Evolutionary conservation across 2,329 filamentous ascomycete genomes (phyloP).

Genomic region (Monosporascus sp.): DNA sequence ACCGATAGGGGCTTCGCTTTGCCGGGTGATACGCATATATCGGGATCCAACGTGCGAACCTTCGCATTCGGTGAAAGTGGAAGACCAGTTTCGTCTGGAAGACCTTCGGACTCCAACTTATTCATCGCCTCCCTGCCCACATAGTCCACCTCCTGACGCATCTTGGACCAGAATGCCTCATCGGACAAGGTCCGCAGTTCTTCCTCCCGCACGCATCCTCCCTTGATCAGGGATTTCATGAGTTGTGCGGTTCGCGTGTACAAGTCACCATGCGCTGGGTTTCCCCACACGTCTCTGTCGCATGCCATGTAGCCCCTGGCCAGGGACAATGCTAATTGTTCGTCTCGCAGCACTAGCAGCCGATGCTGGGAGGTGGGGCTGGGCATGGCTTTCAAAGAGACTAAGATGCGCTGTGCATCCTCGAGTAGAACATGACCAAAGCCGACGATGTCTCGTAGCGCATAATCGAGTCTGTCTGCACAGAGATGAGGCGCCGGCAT

Average conservation of each 20-base stretch:
- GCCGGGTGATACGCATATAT: constrained; percentile 14
- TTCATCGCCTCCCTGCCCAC: constrained; percentile 14
- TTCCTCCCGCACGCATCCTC: constrained; percentile 21
- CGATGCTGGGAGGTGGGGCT: constrained; percentile 16
- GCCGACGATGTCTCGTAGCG: constrained; percentile 28
- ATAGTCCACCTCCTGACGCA: constrained; percentile 16
- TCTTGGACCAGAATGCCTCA: constrained; percentile 27
- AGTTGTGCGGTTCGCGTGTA: constrained; percentile 27
- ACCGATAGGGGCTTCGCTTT: constrained; percentile 12
- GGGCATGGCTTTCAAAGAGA: constrained; percentile 24
- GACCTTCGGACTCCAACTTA: constrained; percentile 15
- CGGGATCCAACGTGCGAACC: constrained; percentile 28
- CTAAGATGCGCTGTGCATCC: constrained; percentile 22
- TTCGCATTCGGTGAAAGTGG: constrained; percentile 23
- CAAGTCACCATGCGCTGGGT: constrained; percentile 29
- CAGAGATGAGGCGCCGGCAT: constrained; percentile 31
- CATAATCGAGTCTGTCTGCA: constrained; percentile 34
- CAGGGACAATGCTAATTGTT: constrained; percentile 23
- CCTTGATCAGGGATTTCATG: constrained; percentile 18
- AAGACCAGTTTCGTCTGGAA: constrained; percentile 17
- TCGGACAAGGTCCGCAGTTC: constrained; percentile 29
- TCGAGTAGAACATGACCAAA: constrained; percentile 25
- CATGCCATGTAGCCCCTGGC: constrained; percentile 26
- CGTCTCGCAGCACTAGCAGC: constrained; percentile 26
- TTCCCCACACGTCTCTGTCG: constrained; percentile 33